Percentiles rank a stretch among this genome's conserved stretches.
These are phyloP conservation scores for Myxozyma geophila DNA, from an alignment of 805 yeast genomes.

Conservation along the genomic window DNA sequence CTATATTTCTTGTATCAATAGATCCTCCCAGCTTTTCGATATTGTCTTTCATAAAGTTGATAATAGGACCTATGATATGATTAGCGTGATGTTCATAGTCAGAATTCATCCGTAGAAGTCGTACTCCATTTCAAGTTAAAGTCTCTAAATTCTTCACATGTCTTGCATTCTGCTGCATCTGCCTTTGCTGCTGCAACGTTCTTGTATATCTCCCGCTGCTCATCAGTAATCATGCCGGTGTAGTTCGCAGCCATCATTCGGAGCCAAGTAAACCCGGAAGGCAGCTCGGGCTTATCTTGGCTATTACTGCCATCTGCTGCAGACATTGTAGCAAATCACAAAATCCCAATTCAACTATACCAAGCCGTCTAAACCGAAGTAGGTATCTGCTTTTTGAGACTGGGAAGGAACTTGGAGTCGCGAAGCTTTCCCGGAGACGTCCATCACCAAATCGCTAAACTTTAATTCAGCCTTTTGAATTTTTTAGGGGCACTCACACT, in stretches of 20 bases:
- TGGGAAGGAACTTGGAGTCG: neutral
- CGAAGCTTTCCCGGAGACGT: neutral
- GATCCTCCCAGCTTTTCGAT: conserved; percentile 68
- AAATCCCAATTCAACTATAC: neutral
- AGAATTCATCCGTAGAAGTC: neutral
- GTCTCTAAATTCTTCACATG: conserved; percentile 75
- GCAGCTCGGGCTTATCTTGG: conserved; percentile 19
- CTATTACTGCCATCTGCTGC: neutral
- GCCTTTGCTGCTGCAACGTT: conserved; percentile 12
- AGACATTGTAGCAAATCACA: neutral
- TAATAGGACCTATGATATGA: conserved; percentile 61
- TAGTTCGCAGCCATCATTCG: conserved; percentile 26
- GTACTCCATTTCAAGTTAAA: conserved; percentile 68
- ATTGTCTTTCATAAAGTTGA: conserved; percentile 83
- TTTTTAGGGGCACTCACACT: neutral
- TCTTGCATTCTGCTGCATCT: conserved; percentile 55
- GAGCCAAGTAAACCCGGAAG: conserved; percentile 31
- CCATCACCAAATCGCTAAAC: conserved; percentile 2
- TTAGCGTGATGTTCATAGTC: neutral
- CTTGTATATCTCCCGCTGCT: conserved; percentile 17
- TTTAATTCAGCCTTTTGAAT: conserved; percentile 1
- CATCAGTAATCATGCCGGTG: conserved; percentile 25
- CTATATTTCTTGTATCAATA: conserved; percentile 57
- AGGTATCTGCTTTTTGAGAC: no score
- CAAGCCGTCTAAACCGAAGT: no score